Percentiles rank a stretch among this genome's conserved stretches.
These are phyloP conservation scores for Testicularia cyperi DNA, from an alignment of 1,284 basidiomycete genomes.

Conservation along the genomic window DNA sequence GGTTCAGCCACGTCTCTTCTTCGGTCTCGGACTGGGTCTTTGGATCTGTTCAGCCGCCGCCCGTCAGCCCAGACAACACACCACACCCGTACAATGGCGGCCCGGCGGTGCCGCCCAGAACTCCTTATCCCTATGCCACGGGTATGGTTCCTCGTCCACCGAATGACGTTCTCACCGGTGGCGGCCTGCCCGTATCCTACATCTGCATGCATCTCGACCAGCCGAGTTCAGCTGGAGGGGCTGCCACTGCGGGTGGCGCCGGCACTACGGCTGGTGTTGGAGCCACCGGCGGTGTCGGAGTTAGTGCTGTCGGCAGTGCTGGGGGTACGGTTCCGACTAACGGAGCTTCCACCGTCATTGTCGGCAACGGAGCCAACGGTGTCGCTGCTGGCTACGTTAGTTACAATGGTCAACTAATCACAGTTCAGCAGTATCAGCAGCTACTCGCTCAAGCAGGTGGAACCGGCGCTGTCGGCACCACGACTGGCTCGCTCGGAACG, in stretches of 20 bases:
- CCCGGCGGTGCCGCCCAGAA: constrained; percentile 8
- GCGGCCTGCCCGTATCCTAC: constrained; percentile 12
- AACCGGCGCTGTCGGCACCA: constrained; percentile 1
- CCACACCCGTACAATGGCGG: constrained; percentile 10
- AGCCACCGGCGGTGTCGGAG: background rate
- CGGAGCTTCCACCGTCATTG: too few species aligned
- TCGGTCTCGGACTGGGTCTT: constrained; percentile 26
- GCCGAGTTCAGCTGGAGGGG: background rate
- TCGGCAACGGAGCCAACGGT: background rate
- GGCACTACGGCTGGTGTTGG: constrained; percentile 3
- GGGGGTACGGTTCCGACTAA: too few species aligned
- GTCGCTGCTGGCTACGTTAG: constrained; percentile 15
- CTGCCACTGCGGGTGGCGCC: background rate
- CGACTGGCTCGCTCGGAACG: too few species aligned
- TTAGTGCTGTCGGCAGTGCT: background rate
- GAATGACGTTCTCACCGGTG: constrained; percentile 14
- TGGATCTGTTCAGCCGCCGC: constrained; percentile 4
- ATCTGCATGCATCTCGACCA: constrained; percentile 23
- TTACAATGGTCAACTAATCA: constrained; percentile 23
- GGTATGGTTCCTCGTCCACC: constrained; percentile 24
- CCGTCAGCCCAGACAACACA: background rate
- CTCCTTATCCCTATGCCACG: constrained; percentile 24
- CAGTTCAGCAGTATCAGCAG: constrained; percentile 17
- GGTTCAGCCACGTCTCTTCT: constrained; percentile 16
- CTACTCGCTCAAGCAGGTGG: constrained; percentile 1